Evolutionary conservation across 2,329 filamentous ascomycete species (phyloP).

Genomic region (Xylaria sp.): DNA sequence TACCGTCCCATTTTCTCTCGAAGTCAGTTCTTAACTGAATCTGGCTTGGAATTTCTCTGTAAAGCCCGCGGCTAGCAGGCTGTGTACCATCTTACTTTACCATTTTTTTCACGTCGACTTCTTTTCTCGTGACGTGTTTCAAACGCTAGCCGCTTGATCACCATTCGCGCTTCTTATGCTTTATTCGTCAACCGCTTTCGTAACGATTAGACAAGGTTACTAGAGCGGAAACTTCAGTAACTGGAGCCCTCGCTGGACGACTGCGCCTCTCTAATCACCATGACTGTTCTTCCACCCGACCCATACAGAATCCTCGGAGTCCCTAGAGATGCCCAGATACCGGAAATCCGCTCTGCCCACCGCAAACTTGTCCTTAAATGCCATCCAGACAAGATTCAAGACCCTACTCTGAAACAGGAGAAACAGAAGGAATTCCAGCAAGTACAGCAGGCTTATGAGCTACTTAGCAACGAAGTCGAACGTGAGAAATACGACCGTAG

Average conservation of each 20-base stretch:
- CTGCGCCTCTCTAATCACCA: slow-evolving; percentile 48
- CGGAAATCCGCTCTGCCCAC: slow-evolving; percentile 81
- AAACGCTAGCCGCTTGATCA: slow-evolving; percentile 46
- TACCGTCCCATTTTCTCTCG: slow-evolving; percentile 33
- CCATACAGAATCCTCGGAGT: slow-evolving; percentile 84
- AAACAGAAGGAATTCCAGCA: slow-evolving; percentile 91
- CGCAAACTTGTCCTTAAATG: slow-evolving; percentile 88
- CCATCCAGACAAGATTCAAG: slow-evolving; percentile 90
- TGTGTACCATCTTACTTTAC: slow-evolving; percentile 42
- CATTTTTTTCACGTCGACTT: slow-evolving; percentile 28
- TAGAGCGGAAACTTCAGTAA: slow-evolving; percentile 27
- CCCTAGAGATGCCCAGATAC: slow-evolving; percentile 73
- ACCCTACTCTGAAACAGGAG: slow-evolving; percentile 77
- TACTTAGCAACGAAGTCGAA: slow-evolving; percentile 81
- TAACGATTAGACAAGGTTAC: slow-evolving; percentile 38
- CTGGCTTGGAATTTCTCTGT: slow-evolving; percentile 41
- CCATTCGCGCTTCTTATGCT: slow-evolving; percentile 42
- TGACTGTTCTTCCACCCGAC: slow-evolving; percentile 71
- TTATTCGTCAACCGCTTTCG: slow-evolving; percentile 43
- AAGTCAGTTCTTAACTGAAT: slow-evolving; percentile 53
- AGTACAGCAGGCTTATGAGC: slow-evolving; percentile 92
- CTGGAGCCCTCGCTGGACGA: slow-evolving; percentile 39
- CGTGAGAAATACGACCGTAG: slow-evolving; percentile 81
- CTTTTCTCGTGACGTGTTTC: slow-evolving; percentile 39
- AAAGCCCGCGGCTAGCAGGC: slow-evolving; percentile 29